These are phyloP conservation scores for Pythium rhizo-oryzae DNA, from an alignment of 352 stramenopile genomes.

Conservation along the genomic window DNA sequence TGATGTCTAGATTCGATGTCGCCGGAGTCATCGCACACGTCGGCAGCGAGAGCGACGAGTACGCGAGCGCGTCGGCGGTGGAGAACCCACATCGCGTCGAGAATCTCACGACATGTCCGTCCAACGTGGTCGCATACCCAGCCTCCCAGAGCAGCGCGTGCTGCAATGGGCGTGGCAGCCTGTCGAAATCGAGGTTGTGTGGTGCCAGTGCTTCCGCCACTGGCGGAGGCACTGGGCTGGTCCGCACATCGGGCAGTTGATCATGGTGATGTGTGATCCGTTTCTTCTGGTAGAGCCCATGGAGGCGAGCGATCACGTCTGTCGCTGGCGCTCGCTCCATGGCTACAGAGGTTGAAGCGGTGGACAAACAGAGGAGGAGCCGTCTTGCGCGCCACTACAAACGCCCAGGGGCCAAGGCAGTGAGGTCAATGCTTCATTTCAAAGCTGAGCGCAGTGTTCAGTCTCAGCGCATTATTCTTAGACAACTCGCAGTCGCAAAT, in stretches of 20 bases:
- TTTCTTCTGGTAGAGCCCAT: conserved; percentile 1
- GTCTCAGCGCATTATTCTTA: too few species aligned
- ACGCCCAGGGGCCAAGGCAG: too few species aligned
- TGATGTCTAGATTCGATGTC: too few species aligned
- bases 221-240: neutral
- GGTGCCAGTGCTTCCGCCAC: neutral
- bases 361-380: neutral
- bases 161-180: neutral
- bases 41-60: neutral
- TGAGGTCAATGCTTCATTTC: too few species aligned
- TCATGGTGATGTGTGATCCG: neutral
- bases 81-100: neutral
- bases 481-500: neutral
- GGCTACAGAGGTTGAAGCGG: too few species aligned
- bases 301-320: neutral
- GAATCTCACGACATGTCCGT: neutral
- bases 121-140: neutral
- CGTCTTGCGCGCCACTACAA: neutral
- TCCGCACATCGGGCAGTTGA: neutral
- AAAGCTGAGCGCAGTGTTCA: too few species aligned
- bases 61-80: neutral
- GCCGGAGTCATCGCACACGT: neutral
- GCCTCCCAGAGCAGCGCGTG: conserved; percentile 12
- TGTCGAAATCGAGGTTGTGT: neutral
- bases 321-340: neutral